Evolutionary conservation across 805 yeast species (phyloP).

Genomic region (Ogataea kodamae): DNA sequence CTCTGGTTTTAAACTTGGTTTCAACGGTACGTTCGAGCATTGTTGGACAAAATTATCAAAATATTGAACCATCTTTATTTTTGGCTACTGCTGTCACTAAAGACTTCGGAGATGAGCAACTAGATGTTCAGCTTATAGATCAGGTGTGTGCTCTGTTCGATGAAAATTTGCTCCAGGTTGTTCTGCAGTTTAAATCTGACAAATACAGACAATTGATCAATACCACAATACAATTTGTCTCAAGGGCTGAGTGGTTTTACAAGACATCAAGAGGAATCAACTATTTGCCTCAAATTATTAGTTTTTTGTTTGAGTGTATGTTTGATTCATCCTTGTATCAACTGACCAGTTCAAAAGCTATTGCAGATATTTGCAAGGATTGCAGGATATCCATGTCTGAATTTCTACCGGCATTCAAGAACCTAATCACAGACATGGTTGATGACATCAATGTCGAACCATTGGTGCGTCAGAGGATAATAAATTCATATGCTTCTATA

Average conservation of each 20-base stretch:
- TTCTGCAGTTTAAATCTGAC: slow-evolving; percentile 11
- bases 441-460: slow-evolving; percentile 37
- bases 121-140: slow-evolving; percentile 20
- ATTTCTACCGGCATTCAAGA: slow-evolving; percentile 48
- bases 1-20: slow-evolving; percentile 45
- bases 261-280: slow-evolving; percentile 40
- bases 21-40: slow-evolving; percentile 32
- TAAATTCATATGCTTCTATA: slow-evolving; percentile 60
- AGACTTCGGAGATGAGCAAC: slow-evolving; percentile 41
- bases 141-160: slow-evolving; percentile 29
- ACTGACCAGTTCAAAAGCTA: slow-evolving; percentile 49
- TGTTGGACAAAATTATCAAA: slow-evolving; percentile 29
- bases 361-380: slow-evolving; percentile 54
- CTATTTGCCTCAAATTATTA: slow-evolving; percentile 50
- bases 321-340: slow-evolving; percentile 28
- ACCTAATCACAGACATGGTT: slow-evolving; percentile 46
- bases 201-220: slow-evolving; percentile 34
- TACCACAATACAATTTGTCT: slow-evolving; percentile 54
- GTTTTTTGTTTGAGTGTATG: slow-evolving; percentile 40
- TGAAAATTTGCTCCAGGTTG: slow-evolving; percentile 28
- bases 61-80: slow-evolving; percentile 61
- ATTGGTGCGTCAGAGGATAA: slow-evolving; percentile 54
- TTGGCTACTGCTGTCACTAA: slow-evolving; percentile 54
- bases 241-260: slow-evolving; percentile 60
- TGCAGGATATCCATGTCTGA: slow-evolving; percentile 41